phyloP scores from a whole-genome alignment of 176 grass and related monocot genomes.

The Oryza glaberrima region DNA sequence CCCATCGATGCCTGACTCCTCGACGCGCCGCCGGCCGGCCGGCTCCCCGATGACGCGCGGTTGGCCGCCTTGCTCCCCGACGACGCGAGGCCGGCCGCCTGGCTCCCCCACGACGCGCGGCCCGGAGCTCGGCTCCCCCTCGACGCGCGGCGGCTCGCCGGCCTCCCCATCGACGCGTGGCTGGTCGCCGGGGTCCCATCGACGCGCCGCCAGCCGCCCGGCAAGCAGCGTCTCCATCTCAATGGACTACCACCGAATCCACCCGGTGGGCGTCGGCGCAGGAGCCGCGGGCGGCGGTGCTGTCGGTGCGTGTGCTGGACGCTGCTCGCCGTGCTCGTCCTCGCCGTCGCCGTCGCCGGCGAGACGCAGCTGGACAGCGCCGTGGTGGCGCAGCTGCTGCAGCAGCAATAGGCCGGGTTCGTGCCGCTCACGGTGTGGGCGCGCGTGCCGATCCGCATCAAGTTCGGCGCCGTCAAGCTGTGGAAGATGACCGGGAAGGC shows the following conservation, averaged over 20 bases:
- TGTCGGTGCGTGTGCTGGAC: constrained; percentile 85
- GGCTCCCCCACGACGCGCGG: too few species aligned
- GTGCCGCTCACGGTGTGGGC: constrained; percentile 63
- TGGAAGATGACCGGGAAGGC: constrained; percentile 72
- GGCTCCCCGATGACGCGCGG: too few species aligned
- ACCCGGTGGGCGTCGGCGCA: constrained; percentile 56
- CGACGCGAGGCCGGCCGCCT: too few species aligned
- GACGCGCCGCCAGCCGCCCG: too few species aligned
- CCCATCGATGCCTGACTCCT: too few species aligned
- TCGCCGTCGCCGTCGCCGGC: constrained; percentile 55
- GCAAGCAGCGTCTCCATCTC: background rate
- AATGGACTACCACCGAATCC: constrained; percentile 67
- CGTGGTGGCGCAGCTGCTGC: constrained; percentile 46
- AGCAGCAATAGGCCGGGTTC: constrained; percentile 51
- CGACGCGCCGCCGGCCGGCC: too few species aligned
- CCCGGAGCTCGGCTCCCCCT: too few species aligned
- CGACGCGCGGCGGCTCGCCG: too few species aligned
- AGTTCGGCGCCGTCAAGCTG: constrained; percentile 74
- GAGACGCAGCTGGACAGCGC: constrained; percentile 53
- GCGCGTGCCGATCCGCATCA: constrained; percentile 66
- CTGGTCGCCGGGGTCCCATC: too few species aligned
- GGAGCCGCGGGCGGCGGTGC: constrained; percentile 43
- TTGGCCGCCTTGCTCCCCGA: too few species aligned
- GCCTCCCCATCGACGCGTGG: too few species aligned
- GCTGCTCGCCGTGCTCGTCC: constrained; percentile 18